Evolutionary conservation across 2,329 filamentous ascomycete genomes (phyloP), one percentile per base, ranked within the genome.

Genomic region (Keithomyces neogunnii): DNA sequence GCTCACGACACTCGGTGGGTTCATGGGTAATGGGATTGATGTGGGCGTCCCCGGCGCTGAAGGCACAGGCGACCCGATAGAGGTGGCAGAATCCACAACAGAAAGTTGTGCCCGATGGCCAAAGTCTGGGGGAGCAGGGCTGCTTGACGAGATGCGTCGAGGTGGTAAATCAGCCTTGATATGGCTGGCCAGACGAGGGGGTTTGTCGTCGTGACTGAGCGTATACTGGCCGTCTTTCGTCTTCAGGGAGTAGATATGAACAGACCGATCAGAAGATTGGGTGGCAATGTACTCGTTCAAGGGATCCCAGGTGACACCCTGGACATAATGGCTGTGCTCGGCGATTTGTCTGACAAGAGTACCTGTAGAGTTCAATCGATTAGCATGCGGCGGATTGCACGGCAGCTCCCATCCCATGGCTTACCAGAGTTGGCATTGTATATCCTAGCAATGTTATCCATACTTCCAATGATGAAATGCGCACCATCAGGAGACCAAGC

Each of bases 221-320:
- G 89, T 90, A 65, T 96, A 96, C 60, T 95, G 89, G 32, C 93
- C 93, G 62, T 99, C 93, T 64, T 97, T 99, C 28, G 88, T 96
- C 73, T 89, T 95, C 56, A 99, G 74, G 1, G 88, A 92, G 72
- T 99, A 99, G 59, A 99, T 93, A 68, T 99, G 95, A 11, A 97
- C 92, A 2, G 93, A 96, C 65, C 93, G 86, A 71, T 99, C 93
- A 4, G 93, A 99, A 5, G 93, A 99, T 66, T 99, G 93, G 1
- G 93, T 99, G 38, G 93, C 93, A 54, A 99, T 91, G 67, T 91
- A 99, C 71, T 99, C 93, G 71, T 97, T 97, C 51, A 96, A 73
- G 29, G 93, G 95, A 72, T 99, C 95, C 95, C 93, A 99, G 4
- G 93, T 88, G 6, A 99, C 95, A 46, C 93, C 93, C 71, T 99